Percentiles rank a stretch among this genome's conserved stretches.
Conservation (phyloP, 2,329 filamentous ascomycete species). For the Botrytis porri region DNA sequence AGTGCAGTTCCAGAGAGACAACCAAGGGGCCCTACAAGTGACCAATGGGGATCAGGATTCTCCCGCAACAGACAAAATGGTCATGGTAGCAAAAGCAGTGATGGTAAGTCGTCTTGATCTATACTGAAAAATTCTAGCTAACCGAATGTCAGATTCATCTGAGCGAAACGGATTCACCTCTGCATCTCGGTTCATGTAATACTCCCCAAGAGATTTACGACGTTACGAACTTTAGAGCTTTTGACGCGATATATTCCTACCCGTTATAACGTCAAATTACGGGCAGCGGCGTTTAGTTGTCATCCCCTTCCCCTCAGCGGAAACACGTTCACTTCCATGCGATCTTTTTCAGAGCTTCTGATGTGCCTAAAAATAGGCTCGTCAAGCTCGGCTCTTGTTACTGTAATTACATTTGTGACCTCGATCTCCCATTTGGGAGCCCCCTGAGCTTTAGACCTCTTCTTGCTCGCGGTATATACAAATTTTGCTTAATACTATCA, state of each 20-base stretch:
- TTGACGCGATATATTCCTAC: conserved; percentile 23
- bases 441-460: conserved; percentile 4
- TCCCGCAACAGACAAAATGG: conserved; percentile 56
- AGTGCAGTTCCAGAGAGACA: conserved; percentile 54
- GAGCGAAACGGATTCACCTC: conserved; percentile 34
- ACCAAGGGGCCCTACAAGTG: conserved; percentile 56
- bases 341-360: background rate
- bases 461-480: conserved; percentile 19
- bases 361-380: background rate
- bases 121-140: conserved; percentile 31
- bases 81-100: conserved; percentile 58
- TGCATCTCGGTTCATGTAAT: conserved; percentile 21
- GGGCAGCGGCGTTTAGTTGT: conserved; percentile 24
- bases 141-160: conserved; percentile 35
- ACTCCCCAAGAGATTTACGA: conserved; percentile 29
- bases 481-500: conserved; percentile 11
- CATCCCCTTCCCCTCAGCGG: conserved; percentile 9
- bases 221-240: conserved; percentile 34
- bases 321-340: conserved; percentile 4
- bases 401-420: conserved; percentile 17
- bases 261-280: conserved; percentile 25
- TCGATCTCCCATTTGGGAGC: conserved; percentile 12
- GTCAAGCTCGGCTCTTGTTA: conserved; percentile 14
- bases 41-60: conserved; percentile 58
- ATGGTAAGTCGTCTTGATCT: conserved; percentile 45